A percentile compares a stretch with the other conserved stretches of the same genome.
These are phyloP conservation scores for Terana coerulea DNA, from an alignment of 768 basidiomycete species.

Conservation along the genomic window DNA sequence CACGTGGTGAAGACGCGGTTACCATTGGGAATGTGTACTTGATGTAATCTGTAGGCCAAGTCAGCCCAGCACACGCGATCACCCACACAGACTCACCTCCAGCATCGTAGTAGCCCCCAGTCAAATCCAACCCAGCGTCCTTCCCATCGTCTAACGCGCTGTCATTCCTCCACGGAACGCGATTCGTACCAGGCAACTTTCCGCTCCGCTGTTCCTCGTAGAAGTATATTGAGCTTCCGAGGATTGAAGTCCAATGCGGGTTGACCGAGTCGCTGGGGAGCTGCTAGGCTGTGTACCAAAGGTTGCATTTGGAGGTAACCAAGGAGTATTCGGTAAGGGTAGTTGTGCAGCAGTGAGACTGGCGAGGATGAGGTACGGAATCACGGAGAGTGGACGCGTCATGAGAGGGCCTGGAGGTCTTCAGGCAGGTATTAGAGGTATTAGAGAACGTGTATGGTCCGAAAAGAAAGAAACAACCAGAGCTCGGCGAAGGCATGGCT, in stretches of 20 bases:
- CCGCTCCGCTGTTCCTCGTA: conserved; percentile 92
- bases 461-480: too few species aligned
- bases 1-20: too few species aligned
- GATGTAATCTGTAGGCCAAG: conserved; percentile 62
- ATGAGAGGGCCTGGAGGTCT: not conserved
- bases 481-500: not conserved
- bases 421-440: not conserved
- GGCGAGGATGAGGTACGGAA: not conserved
- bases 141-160: conserved; percentile 74
- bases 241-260: conserved; percentile 74
- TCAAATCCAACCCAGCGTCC: conserved; percentile 70
- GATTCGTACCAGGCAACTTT: conserved; percentile 57
- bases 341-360: conserved; percentile 43
- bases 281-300: conserved; percentile 39
- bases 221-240: conserved; percentile 82
- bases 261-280: conserved; percentile 44
- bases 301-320: conserved; percentile 56
- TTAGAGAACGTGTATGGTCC: not conserved
- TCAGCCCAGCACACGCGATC: not conserved
- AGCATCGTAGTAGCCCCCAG: conserved; percentile 91
- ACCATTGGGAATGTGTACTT: conserved; percentile 87
- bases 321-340: conserved; percentile 60
- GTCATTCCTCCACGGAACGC: conserved; percentile 86
- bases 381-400: not conserved
- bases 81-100: conserved; percentile 52